These are phyloP conservation scores for Quercus cerris DNA, from an alignment of 306 rosid species.

Conservation along the genomic window DNA sequence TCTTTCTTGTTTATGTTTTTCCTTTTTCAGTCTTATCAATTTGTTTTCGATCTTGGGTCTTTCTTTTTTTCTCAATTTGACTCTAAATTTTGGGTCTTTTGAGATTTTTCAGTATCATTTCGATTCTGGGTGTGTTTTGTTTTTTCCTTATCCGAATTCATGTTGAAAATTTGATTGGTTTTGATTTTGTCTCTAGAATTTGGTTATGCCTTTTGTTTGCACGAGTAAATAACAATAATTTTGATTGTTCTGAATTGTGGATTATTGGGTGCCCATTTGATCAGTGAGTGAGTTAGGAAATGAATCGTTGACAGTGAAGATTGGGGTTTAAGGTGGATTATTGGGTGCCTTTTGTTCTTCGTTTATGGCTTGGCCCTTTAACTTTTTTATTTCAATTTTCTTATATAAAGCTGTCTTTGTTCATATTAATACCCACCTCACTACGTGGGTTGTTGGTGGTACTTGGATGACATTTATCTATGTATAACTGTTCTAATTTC, in stretches of 20 bases:
- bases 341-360: no score
- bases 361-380: no score
- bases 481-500: neutral
- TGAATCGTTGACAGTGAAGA: neutral
- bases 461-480: neutral
- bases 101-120: neutral
- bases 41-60: neutral
- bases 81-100: neutral
- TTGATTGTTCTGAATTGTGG: neutral
- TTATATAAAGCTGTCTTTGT: no score
- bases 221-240: neutral
- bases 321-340: no score
- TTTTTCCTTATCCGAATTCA: neutral
- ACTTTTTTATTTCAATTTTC: no score
- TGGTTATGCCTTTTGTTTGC: no score
- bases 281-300: neutral
- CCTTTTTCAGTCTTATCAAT: no score
- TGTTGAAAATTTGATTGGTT: no score
- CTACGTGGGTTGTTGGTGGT: no score
- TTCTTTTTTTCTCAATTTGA: constrained; percentile 5
- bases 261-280: neutral
- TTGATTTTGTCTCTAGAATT: no score
- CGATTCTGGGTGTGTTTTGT: neutral
- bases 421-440: no score
- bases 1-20: no score